phyloP scores from a whole-genome alignment of 768 basidiomycete genomes.

The Crassisporium funariophilum region DNA sequence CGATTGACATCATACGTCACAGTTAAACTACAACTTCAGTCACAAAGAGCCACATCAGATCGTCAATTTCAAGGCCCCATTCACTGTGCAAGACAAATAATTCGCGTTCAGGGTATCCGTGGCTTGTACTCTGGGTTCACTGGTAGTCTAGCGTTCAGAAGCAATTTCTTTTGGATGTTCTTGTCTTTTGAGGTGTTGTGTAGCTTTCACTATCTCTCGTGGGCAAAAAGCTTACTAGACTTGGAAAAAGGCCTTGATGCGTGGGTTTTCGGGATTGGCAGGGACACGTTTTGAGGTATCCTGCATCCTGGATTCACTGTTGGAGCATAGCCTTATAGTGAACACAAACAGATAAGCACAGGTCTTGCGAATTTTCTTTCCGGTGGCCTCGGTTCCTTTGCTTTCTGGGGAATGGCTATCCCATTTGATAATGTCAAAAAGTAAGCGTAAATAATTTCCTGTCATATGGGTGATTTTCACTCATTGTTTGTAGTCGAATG shows the following conservation, averaged over 20 bases:
- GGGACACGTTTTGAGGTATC: slow-evolving; percentile 64
- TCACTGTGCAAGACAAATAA: slow-evolving; percentile 66
- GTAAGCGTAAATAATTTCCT: slow-evolving; percentile 38
- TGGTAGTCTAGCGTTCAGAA: slow-evolving; percentile 70
- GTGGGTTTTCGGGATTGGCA: slow-evolving; percentile 52
- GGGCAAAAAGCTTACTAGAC: slow-evolving; percentile 17
- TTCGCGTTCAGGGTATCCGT: slow-evolving; percentile 57
- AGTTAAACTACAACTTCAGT: slow-evolving; percentile 73
- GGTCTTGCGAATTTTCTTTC: slow-evolving; percentile 65
- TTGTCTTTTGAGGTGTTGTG: slow-evolving; percentile 61
- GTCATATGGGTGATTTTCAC: slow-evolving; percentile 3
- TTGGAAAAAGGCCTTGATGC: slow-evolving; percentile 54
- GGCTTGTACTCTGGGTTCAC: slow-evolving; percentile 80
- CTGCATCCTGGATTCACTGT: slow-evolving; percentile 2
- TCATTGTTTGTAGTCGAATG: slow-evolving; percentile 51
- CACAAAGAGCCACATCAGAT: slow-evolving; percentile 49
- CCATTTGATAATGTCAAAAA: slow-evolving; percentile 86
- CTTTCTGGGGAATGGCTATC: slow-evolving; percentile 69
- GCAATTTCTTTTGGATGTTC: slow-evolving; percentile 83
- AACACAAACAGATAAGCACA: slow-evolving; percentile 51
- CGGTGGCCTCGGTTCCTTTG: slow-evolving; percentile 63
- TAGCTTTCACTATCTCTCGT: slow-evolving; percentile 8
- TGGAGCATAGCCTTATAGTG: slow-evolving; percentile 4
- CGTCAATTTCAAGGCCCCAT: slow-evolving; percentile 67
- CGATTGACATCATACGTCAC: slow-evolving; percentile 21